A percentile compares a stretch with the other conserved stretches of the same genome.
phyloP scores from a whole-genome alignment of 2,329 filamentous ascomycete species.

The Fusarium sp. region DNA sequence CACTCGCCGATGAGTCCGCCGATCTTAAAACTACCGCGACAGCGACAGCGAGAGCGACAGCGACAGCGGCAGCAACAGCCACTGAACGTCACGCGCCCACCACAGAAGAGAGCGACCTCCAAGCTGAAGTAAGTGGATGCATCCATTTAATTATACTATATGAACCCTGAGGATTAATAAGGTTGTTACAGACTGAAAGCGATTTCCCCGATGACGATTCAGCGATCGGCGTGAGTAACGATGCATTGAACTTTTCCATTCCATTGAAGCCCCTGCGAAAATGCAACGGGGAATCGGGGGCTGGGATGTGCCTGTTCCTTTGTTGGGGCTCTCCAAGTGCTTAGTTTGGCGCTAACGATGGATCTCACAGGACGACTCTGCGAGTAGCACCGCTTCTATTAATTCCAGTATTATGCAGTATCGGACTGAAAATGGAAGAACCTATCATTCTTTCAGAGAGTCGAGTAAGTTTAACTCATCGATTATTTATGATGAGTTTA shows the following conservation, averaged over 20 bases:
- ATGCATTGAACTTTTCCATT: background rate
- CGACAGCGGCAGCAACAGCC: background rate
- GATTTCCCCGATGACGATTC: constrained; percentile 41
- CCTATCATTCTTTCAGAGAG: constrained; percentile 52
- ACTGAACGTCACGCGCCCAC: constrained; percentile 2
- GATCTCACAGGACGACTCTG: constrained; percentile 41
- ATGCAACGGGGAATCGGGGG: background rate
- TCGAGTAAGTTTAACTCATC: constrained; percentile 39
- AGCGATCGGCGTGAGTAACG: constrained; percentile 36
- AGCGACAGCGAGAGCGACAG: background rate
- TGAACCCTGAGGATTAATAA: background rate
- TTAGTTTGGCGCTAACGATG: background rate
- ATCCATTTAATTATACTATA: too few relatives aligned
- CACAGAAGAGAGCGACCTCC: constrained; percentile 18
- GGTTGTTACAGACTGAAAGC: background rate
- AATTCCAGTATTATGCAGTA: constrained; percentile 53
- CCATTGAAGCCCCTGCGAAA: background rate
- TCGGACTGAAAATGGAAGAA: constrained; percentile 54
- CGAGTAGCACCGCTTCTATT: constrained; percentile 50
- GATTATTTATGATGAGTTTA: background rate
- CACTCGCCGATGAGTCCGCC: background rate
- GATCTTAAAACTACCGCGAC: background rate
- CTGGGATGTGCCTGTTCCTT: background rate
- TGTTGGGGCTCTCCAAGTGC: background rate
- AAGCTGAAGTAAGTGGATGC: constrained; percentile 31